These are phyloP conservation scores for Talaromyces sp. DNA, from an alignment of 2,329 filamentous ascomycete species.

Conservation along the genomic window DNA sequence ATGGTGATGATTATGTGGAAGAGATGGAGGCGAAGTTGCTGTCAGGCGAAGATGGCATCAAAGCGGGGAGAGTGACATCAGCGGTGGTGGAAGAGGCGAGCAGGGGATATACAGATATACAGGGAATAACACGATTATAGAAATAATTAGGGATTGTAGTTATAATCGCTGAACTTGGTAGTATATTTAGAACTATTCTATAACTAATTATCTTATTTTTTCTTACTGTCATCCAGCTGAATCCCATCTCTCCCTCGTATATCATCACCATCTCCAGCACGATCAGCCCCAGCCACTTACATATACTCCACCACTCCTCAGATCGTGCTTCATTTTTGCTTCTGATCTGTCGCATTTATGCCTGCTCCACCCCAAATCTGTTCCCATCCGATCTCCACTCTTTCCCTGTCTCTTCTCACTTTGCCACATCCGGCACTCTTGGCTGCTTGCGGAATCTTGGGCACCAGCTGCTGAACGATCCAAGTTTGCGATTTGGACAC, in stretches of 20 bases:
- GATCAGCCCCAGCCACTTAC: constrained; percentile 1
- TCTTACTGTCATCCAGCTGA: no score
- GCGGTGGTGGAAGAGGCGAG: constrained; percentile 6
- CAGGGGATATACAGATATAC: no score
- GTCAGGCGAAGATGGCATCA: background rate
- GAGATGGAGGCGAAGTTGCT: no score
- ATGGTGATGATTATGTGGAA: constrained; percentile 23
- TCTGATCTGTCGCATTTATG: no score
- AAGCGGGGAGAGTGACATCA: constrained; percentile 21
- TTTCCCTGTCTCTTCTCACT: constrained; percentile 4
- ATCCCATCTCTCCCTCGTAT: no score
- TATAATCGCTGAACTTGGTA: no score
- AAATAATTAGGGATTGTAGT: no score
- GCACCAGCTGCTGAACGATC: no score
- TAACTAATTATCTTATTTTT: no score
- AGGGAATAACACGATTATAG: no score
- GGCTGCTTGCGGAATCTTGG: constrained; percentile 28
- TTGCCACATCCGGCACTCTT: constrained; percentile 23
- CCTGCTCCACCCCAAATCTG: background rate
- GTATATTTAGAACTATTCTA: no score
- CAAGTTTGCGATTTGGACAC: no score
- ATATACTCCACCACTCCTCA: background rate
- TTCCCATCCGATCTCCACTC: background rate
- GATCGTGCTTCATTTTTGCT: background rate
- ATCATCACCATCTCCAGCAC: background rate